Evolutionary conservation across 2,329 filamentous ascomycete species (phyloP).

Genomic region (Dryadomyces quercus-mongolicae): DNA sequence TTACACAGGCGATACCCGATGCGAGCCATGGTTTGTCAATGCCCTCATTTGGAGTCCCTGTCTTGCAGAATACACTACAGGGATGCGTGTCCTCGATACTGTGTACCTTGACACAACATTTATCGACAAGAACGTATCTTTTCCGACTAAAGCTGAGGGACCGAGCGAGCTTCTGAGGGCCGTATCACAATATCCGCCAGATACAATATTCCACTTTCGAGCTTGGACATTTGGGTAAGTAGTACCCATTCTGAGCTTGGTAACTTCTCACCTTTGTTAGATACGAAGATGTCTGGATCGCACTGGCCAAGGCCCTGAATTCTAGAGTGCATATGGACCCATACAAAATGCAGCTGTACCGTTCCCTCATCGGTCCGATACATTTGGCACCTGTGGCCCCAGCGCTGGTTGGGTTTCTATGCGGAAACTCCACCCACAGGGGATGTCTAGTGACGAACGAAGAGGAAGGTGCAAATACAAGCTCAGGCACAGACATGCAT

Average conservation of each 20-base stretch:
- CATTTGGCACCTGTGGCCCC: slow-evolving; percentile 47
- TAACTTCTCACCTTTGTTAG: slow-evolving; percentile 18
- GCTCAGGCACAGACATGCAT: background rate
- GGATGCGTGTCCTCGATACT: slow-evolving; percentile 57
- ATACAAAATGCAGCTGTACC: slow-evolving; percentile 67
- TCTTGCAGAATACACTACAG: slow-evolving; percentile 60
- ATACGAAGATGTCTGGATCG: slow-evolving; percentile 87
- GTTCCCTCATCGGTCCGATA: slow-evolving; percentile 24
- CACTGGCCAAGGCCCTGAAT: slow-evolving; percentile 57
- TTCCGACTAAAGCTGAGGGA: slow-evolving; percentile 60
- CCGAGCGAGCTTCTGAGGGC: slow-evolving; percentile 61
- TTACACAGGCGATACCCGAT: slow-evolving; percentile 81
- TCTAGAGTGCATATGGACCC: slow-evolving; percentile 67
- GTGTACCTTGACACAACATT: slow-evolving; percentile 89
- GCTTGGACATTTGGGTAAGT: slow-evolving; percentile 71
- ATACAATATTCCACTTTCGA: slow-evolving; percentile 73
- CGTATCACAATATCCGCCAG: slow-evolving; percentile 52
- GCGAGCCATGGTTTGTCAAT: slow-evolving; percentile 79
- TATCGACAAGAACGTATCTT: slow-evolving; percentile 25
- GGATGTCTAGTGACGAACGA: slow-evolving; percentile 61
- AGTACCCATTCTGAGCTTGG: background rate
- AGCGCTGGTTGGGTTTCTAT: slow-evolving; percentile 58
- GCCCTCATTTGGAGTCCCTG: slow-evolving; percentile 57
- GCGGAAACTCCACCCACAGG: slow-evolving; percentile 56
- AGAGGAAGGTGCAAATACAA: background rate